These are phyloP conservation scores for Nicotiana noctiflora DNA, from an alignment of 257 asterid genomes.

Conservation along the genomic window DNA sequence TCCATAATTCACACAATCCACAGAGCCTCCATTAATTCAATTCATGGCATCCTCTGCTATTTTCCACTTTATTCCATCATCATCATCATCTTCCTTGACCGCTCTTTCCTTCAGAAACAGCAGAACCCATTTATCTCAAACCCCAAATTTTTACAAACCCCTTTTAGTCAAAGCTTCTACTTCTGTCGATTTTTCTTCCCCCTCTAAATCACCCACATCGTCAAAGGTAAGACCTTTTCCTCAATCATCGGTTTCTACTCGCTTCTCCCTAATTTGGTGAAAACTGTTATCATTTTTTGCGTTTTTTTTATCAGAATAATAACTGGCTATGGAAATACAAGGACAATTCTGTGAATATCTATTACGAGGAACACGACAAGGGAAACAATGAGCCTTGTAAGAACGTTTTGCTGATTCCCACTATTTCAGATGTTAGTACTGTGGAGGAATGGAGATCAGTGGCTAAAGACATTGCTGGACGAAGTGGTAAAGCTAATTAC, in stretches of 20 bases:
- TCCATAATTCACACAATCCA: not conserved
- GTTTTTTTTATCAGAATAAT: not conserved
- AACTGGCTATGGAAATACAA: constrained; percentile 72
- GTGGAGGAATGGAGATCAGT: constrained; percentile 91
- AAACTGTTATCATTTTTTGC: not conserved
- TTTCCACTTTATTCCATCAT: constrained; percentile 29
- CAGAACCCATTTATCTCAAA: constrained; percentile 12
- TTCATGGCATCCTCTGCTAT: constrained; percentile 46
- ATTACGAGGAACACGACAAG: constrained; percentile 54
- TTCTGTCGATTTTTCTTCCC: constrained; percentile 34
- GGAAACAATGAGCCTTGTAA: constrained; percentile 34
- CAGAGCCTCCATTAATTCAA: not conserved
- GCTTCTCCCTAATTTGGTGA: not conserved
- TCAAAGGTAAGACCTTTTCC: constrained; percentile 14
- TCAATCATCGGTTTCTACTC: not conserved
- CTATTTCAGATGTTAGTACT: constrained; percentile 92
- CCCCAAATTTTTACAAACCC: constrained; percentile 14
- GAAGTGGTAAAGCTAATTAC: constrained; percentile 37
- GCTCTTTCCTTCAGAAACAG: constrained; percentile 19
- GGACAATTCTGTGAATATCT: constrained; percentile 57
- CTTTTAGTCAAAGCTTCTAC: constrained; percentile 40
- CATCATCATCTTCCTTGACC: constrained; percentile 9
- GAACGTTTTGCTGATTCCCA: constrained; percentile 76
- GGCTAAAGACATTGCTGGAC: constrained; percentile 62
- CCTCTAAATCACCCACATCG: constrained; percentile 23